Evolutionary conservation across 805 yeast species (phyloP).

Genomic region (Cyberlindnera amylophila): DNA sequence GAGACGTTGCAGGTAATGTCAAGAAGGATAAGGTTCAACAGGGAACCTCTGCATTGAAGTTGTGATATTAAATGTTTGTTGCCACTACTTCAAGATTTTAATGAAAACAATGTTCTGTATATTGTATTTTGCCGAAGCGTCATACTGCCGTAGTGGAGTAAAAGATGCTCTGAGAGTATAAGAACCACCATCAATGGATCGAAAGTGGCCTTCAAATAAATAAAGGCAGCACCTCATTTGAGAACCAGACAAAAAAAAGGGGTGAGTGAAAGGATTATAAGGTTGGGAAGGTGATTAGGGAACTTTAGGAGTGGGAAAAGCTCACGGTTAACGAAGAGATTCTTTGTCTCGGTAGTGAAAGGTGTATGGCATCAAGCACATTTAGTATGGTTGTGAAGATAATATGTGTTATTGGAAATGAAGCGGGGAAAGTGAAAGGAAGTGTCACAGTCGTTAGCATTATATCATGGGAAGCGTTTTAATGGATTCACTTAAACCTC

Average conservation of each 20-base stretch:
- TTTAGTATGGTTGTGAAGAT: neutral
- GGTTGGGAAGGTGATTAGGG: neutral
- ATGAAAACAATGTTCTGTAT: neutral
- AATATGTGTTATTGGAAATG: neutral
- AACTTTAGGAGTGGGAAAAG: too few relatives aligned
- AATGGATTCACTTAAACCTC: slow-evolving; percentile 5
- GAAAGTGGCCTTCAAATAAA: neutral
- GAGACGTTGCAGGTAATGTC: slow-evolving; percentile 67
- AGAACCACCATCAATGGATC: neutral
- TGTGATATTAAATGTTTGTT: slow-evolving; percentile 7
- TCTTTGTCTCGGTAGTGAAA: neutral
- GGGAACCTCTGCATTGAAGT: slow-evolving; percentile 24
- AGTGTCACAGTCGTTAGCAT: too few relatives aligned
- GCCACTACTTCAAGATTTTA: neutral
- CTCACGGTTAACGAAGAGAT: too few relatives aligned
- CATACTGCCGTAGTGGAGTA: neutral
- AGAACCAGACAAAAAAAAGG: neutral
- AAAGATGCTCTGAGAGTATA: neutral
- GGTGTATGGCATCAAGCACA: neutral
- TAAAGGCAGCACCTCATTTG: neutral
- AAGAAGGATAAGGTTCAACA: slow-evolving; percentile 38
- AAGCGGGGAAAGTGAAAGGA: neutral
- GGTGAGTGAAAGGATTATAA: neutral
- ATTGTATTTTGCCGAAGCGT: neutral
- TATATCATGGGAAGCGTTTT: neutral